A percentile compares a stretch with the other conserved stretches of the same genome.
phyloP scores from a whole-genome alignment of 768 basidiomycete species.

The Phanerodontia chrysosporium region DNA sequence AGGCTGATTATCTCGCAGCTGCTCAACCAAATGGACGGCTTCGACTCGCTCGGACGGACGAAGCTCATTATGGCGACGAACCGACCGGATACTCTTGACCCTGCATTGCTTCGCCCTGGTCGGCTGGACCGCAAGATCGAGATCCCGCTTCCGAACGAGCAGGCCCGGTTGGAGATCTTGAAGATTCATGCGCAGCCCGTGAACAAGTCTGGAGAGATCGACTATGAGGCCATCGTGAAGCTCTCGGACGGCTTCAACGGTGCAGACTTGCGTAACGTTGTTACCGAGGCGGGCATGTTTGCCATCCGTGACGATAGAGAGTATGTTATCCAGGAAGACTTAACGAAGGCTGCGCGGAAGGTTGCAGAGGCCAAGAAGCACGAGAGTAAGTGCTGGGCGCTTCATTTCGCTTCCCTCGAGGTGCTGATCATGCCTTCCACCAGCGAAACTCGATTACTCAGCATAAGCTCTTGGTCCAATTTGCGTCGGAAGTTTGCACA shows the following conservation, averaged over 20 bases:
- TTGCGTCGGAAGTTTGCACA: too few species aligned
- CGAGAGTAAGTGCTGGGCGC: conserved; percentile 63
- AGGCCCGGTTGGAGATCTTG: conserved; percentile 91
- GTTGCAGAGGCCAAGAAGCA: conserved; percentile 97
- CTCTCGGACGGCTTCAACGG: conserved; percentile 93
- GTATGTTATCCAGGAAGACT: conserved; percentile 90
- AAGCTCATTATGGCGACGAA: conserved; percentile 99
- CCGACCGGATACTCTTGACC: conserved; percentile 96
- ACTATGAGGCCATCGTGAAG: conserved; percentile 98
- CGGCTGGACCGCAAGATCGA: conserved; percentile 97
- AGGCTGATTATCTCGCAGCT: conserved; percentile 43
- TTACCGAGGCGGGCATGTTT: conserved; percentile 97
- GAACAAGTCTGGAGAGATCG: conserved; percentile 92
- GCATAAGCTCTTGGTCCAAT: conserved; percentile 29
- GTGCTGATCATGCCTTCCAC: conserved; percentile 3
- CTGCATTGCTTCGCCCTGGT: conserved; percentile 92
- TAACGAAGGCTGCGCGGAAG: conserved; percentile 94
- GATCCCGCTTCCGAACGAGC: conserved; percentile 95
- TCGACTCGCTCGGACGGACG: conserved; percentile 91
- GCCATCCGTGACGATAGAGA: conserved; percentile 96
- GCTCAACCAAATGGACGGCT: conserved; percentile 99
- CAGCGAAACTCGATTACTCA: conserved; percentile 43
- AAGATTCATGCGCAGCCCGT: conserved; percentile 96
- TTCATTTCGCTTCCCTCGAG: neutral
- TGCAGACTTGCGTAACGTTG: conserved; percentile 91